A percentile compares a stretch with the other conserved stretches of the same genome.
Conservation (phyloP, 1,284 basidiomycete genomes). For the Ceratobasidium papillatum region DNA sequence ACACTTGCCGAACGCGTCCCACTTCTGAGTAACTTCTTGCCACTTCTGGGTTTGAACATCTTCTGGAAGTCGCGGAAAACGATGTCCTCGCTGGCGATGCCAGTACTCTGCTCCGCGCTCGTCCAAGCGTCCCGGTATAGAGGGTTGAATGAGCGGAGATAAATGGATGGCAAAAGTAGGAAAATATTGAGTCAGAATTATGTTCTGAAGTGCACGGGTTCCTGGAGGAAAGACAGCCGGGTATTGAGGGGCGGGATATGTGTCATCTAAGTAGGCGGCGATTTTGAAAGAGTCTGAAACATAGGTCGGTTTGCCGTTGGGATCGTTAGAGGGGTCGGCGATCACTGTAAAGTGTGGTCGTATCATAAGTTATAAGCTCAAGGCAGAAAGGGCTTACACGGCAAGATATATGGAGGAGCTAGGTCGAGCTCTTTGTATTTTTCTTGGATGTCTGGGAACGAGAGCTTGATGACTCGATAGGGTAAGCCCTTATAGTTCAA, state of each 20-base stretch:
- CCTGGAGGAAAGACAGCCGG: constrained; percentile 33
- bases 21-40: constrained; percentile 1
- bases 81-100: constrained; percentile 4
- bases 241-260: constrained; percentile 31
- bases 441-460: constrained; percentile 46
- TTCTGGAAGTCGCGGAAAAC: not conserved
- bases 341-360: constrained; percentile 11
- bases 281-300: constrained; percentile 42
- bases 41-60: not conserved
- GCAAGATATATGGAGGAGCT: constrained; percentile 9
- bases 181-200: constrained; percentile 17
- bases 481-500: constrained; percentile 47
- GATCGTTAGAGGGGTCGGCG: constrained; percentile 38
- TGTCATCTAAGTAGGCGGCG: constrained; percentile 41
- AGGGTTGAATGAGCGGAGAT: not conserved
- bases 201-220: constrained; percentile 35
- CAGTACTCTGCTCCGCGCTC: constrained; percentile 35
- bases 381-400: constrained; percentile 14
- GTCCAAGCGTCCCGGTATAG: constrained; percentile 40
- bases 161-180: not conserved
- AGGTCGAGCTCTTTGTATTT: constrained; percentile 42
- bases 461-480: constrained; percentile 46
- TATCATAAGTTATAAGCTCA: not conserved
- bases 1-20: not conserved
- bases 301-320: constrained; percentile 29